Base-by-base conservation (phyloP, 768 basidiomycete species). In the Lactifluus rugatus region DNA sequence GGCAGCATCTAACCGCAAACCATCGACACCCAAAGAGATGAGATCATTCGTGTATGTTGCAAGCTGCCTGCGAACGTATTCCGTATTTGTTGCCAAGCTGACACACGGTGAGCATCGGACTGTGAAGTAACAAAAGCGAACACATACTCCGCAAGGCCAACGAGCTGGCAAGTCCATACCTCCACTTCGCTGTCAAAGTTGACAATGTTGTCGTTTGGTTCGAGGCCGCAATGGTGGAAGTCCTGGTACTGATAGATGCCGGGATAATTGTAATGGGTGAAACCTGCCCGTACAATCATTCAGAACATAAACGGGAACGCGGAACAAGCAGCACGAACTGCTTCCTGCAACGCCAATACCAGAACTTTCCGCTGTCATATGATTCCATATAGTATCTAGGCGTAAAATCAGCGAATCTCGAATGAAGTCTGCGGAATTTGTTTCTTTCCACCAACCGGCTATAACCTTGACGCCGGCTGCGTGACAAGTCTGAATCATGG, bases 141-240 rank as follows among this genome's bases (percentile, higher is more conserved):
- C 10, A 48, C 73, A 25, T 55, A 76, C 75, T 77, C 75, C 3
- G 75, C 74, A 0, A 76, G 70, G 54, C 65, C 67, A 1, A 48
- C 66, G 16, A 76, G 68, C 58, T 76, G 63, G 63, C 75, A 76
- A 0, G 70, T 72, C 66, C 66, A 67, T 0, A 87, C 83, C 67
- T 87, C 78, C 0, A 68, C 54, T 6, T 76, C 67, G 61, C 79
- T 81, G 53, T 68, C 63, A 57, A 78, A 87, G 66, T 84, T 74
- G 11, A 75, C 76, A 54, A 85, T 83, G 54, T 77, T 72, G 62
- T 84, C 77, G 2, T 66, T 67, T 0, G 78, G 68, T 49, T 78
- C 76, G 28, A 81, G 70, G 3, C 83, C 81, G 62, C 83, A 85
- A 66, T 84, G 78, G 61, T 86, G 83, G 68, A 85, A 85, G 66